Percentiles rank a stretch among this genome's conserved stretches.
Conservation (phyloP, 805 yeast genomes). For the Cyberlindnera euphorbiae region DNA sequence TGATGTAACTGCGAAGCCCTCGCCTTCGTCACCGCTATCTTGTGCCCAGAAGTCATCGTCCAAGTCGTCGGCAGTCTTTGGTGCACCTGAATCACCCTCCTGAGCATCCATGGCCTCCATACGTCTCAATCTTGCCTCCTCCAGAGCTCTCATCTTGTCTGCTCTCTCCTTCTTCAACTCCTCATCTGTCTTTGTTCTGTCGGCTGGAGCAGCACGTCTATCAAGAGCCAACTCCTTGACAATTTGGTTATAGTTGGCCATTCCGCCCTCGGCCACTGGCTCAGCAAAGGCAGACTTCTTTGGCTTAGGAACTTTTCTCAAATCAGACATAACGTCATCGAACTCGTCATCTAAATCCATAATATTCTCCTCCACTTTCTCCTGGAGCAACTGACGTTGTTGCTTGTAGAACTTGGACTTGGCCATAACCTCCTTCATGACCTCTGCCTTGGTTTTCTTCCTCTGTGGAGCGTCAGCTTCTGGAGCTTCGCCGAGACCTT, state of each 20-base stretch:
- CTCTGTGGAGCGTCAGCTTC: constrained; percentile 38
- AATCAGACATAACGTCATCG: constrained; percentile 60
- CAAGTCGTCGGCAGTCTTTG: constrained; percentile 62
- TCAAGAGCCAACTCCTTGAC: constrained; percentile 66
- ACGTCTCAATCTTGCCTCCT: constrained; percentile 63
- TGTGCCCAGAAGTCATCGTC: constrained; percentile 65
- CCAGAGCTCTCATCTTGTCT: constrained; percentile 56
- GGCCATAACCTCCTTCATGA: constrained; percentile 80
- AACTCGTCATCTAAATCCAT: constrained; percentile 69
- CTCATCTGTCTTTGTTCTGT: constrained; percentile 74
- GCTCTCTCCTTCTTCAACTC: constrained; percentile 57
- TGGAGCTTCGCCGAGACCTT: constrained; percentile 33
- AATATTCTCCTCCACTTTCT: constrained; percentile 53
- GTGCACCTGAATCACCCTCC: constrained; percentile 32
- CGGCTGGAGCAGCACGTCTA: constrained; percentile 75
- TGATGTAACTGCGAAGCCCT: constrained; percentile 37
- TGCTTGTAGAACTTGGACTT: constrained; percentile 75
- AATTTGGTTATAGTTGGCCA: constrained; percentile 55
- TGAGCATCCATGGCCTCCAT: constrained; percentile 65
- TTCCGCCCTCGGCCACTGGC: constrained; percentile 33
- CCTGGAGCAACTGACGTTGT: constrained; percentile 66
- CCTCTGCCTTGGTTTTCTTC: constrained; percentile 78
- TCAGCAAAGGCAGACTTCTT: constrained; percentile 18
- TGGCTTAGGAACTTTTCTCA: constrained; percentile 32
- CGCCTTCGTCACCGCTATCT: constrained; percentile 44